Base-by-base conservation (phyloP, 208 protist genomes). In the Angomonas ambiguus region DNA sequence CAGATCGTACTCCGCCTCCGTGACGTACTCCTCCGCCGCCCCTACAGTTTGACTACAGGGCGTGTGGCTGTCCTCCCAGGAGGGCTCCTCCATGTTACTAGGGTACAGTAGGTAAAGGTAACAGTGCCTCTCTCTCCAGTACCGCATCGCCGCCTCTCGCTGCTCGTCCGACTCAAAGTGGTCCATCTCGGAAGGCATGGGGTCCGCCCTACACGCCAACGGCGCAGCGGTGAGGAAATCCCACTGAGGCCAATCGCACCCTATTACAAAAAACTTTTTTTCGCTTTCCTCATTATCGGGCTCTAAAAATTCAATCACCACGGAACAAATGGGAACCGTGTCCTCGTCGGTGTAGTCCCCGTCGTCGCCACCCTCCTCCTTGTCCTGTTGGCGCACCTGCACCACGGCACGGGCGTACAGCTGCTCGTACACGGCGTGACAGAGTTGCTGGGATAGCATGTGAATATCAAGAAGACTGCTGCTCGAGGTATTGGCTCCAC, bases 201-300 rank as follows among this genome's bases (percentile, higher is more conserved):
- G 65, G 22, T 60, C 65, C 30, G 62, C 53, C 35, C 31, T 22
- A 22, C 72, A 75, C 32, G 76, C 76, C 33, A 82, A 45, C 31
- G 66, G 61, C 16, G 64, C 63, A 22, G 62, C 62, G 4, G 53
- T 59, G 0, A 77, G 62, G 31, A 73, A 82, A 5, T 76, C 69
- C 72, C 72, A 76, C 72, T 78, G 72, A 41, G 69, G 68, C 63
- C 65, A 67, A 58, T 76, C 69, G 56, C 76, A 82, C 48, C 76
- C 76, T n/a, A 82, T 41, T 18, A 82, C 76, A 49, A 82, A 71
- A 18, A 51, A 8, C 31, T 62, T 31, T 2, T 10, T 35, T 18
- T 13, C 3, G 16, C 31, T 6, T 13, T 30, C 59, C 67, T 48
- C 13, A 20, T 22, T 49, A n/a, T n/a, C n/a, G 18, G 16, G 27